Evolutionary conservation across 2,329 filamentous ascomycete genomes (phyloP).

Genomic region (Xylariaceae sp.): DNA sequence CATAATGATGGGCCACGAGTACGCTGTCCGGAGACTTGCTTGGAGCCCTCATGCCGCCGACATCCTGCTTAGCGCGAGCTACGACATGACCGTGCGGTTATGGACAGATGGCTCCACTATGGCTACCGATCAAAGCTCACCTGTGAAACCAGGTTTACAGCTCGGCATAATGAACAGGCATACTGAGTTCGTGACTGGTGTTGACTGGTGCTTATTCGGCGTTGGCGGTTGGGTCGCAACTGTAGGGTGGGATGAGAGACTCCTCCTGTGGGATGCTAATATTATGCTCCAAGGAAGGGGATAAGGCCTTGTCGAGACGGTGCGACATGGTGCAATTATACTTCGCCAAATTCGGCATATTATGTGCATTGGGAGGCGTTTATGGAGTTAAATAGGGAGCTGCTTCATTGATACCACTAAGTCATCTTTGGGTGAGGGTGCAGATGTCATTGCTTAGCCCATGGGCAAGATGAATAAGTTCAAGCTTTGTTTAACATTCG

Average conservation of each 20-base stretch:
- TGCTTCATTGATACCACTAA: constrained; percentile 25
- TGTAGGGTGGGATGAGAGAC: constrained; percentile 90
- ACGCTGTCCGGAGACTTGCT: constrained; percentile 81
- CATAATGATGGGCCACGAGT: constrained; percentile 83
- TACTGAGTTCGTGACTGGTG: constrained; percentile 93
- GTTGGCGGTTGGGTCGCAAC: constrained; percentile 95
- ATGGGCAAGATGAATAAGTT: neutral
- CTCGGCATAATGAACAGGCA: constrained; percentile 89
- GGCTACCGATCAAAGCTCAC: constrained; percentile 41
- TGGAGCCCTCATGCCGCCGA: constrained; percentile 97
- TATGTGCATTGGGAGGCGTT: constrained; percentile 27
- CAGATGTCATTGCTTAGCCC: neutral
- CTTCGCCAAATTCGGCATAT: neutral
- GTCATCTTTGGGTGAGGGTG: constrained; percentile 4
- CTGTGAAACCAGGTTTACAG: constrained; percentile 66
- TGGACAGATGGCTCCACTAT: constrained; percentile 77
- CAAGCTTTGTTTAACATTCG: neutral
- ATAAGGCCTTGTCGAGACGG: too few relatives aligned
- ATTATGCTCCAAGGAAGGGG: constrained; percentile 35
- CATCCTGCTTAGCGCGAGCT: constrained; percentile 85
- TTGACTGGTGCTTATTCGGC: constrained; percentile 98
- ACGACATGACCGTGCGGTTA: constrained; percentile 96
- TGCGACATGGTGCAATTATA: neutral
- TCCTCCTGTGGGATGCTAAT: constrained; percentile 89
- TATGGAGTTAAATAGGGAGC: constrained; percentile 7